phyloP scores from a whole-genome alignment of 2,329 filamentous ascomycete species.

The Dissoconium aciculare region DNA sequence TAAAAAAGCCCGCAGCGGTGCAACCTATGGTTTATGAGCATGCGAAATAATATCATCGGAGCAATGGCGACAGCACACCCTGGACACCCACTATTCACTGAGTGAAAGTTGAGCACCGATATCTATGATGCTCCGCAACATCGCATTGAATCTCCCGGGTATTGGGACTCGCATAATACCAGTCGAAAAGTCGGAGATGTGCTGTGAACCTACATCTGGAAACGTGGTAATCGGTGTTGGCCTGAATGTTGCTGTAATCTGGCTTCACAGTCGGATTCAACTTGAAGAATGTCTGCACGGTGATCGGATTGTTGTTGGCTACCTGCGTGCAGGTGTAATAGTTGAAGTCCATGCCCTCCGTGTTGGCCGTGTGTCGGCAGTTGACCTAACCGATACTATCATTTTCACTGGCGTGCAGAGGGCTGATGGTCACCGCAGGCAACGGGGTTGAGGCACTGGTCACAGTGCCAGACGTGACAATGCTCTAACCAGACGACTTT shows the following conservation, averaged over 20 bases:
- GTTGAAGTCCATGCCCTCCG: neutral
- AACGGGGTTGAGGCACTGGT: too few species aligned
- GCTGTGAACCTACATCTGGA: neutral
- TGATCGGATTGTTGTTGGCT: neutral
- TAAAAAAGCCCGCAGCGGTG: slow-evolving; percentile 3
- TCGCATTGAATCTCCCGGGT: slow-evolving; percentile 1
- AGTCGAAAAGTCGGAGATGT: too few species aligned
- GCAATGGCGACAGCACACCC: neutral
- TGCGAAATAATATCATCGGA: slow-evolving; percentile 1
- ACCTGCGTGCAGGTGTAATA: slow-evolving; percentile 1
- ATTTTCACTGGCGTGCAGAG: too few species aligned
- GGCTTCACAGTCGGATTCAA: neutral
- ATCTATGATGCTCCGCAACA: slow-evolving; percentile 1
- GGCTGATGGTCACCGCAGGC: too few species aligned
- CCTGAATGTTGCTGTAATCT: neutral
- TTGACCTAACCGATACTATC: too few species aligned
- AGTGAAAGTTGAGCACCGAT: slow-evolving; percentile 1
- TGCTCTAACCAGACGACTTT: too few species aligned
- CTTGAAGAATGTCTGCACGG: neutral
- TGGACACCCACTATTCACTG: slow-evolving; percentile 1
- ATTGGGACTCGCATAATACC: slow-evolving; percentile 1
- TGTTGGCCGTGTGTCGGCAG: slow-evolving; percentile 1
- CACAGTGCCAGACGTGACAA: too few species aligned
- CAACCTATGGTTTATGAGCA: slow-evolving; percentile 2
- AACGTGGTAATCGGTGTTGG: slow-evolving; percentile 1